These are phyloP conservation scores for Tulasnella calospora DNA, from an alignment of 768 basidiomycete genomes.

Conservation along the genomic window DNA sequence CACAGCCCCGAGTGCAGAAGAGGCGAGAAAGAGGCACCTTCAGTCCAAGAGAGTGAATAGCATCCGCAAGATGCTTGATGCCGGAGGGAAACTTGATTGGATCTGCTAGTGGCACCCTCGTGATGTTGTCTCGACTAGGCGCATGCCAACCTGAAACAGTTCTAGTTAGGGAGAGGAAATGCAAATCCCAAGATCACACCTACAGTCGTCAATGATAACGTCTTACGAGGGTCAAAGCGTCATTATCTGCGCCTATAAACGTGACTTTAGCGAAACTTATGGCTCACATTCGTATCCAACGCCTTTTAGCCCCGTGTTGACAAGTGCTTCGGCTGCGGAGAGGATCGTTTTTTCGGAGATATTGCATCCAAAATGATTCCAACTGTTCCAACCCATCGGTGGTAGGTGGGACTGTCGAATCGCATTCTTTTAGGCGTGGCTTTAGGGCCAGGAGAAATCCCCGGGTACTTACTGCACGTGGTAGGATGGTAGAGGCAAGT, in stretches of 20 bases:
- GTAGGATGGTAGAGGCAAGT: not conserved
- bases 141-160: constrained; percentile 30
- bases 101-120: constrained; percentile 27
- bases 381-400: constrained; percentile 34
- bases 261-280: not conserved
- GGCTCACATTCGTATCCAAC: constrained; percentile 41
- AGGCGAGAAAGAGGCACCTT: constrained; percentile 24
- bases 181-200: constrained; percentile 33
- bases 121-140: constrained; percentile 22
- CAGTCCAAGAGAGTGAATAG: constrained; percentile 30
- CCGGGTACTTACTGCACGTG: not conserved
- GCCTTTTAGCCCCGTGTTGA: constrained; percentile 35
- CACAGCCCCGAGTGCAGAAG: not conserved
- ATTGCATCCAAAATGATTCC: constrained; percentile 41
- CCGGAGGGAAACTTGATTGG: constrained; percentile 29
- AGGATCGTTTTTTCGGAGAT: constrained; percentile 39
- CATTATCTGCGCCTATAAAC: not conserved
- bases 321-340: constrained; percentile 36
- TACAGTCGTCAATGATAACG: constrained; percentile 41
- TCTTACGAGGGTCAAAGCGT: constrained; percentile 30
- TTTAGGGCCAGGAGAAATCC: not conserved
- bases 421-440: not conserved
- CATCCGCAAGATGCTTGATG: constrained; percentile 29
- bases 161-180: constrained; percentile 30
- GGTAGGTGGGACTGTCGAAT: not conserved